Percentiles rank a stretch among this genome's conserved stretches.
These are phyloP conservation scores for Lecanicillium sp. DNA, from an alignment of 2,329 filamentous ascomycete genomes.

Conservation along the genomic window DNA sequence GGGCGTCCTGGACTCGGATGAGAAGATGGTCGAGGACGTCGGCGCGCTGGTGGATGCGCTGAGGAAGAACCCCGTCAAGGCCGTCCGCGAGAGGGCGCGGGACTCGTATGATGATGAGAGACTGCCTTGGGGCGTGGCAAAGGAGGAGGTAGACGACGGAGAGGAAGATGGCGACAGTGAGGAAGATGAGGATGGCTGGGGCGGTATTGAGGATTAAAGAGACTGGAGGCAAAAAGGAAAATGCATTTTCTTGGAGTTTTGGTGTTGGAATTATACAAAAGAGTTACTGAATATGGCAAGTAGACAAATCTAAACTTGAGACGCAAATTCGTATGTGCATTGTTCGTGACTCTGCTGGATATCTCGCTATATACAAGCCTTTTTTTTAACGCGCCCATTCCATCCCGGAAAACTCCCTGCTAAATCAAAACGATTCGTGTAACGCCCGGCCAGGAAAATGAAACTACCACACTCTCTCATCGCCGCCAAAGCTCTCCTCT, in stretches of 20 bases:
- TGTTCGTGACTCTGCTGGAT: too few species aligned
- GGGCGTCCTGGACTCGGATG: conserved; percentile 37
- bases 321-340: too few species aligned
- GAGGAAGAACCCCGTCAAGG: conserved; percentile 57
- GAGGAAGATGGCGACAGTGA: conserved; percentile 27
- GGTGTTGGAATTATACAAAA: conserved; percentile 1
- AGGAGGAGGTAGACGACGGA: conserved; percentile 21
- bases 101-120: conserved; percentile 70
- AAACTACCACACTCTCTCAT: conserved; percentile 19
- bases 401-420: background rate
- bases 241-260: conserved; percentile 6
- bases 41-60: conserved; percentile 49
- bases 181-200: conserved; percentile 54
- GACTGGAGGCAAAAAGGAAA: background rate
- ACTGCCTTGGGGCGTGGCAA: conserved; percentile 52
- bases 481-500: conserved; percentile 20
- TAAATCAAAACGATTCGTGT: background rate
- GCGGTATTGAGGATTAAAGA: conserved; percentile 57
- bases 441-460: background rate
- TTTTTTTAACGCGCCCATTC: too few species aligned
- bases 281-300: conserved; percentile 1
- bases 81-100: conserved; percentile 59
- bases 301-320: too few species aligned
- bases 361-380: too few species aligned
- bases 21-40: conserved; percentile 40